These are phyloP conservation scores for Myxozyma sirexii DNA, from an alignment of 805 yeast species.

Conservation along the genomic window DNA sequence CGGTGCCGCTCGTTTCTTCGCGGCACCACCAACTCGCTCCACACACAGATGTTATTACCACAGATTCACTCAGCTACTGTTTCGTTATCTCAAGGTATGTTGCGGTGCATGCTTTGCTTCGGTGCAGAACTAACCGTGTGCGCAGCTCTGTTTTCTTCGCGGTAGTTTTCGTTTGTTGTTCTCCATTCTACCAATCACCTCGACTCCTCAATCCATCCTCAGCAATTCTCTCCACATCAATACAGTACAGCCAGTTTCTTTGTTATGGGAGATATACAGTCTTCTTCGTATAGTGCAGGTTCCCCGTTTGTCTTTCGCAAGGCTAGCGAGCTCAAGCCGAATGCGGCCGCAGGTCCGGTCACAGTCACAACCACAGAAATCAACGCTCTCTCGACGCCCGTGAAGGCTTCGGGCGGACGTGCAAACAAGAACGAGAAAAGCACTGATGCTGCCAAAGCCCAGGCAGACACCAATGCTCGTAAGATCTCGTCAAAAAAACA, in stretches of 20 bases:
- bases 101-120: too few species aligned
- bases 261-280: neutral
- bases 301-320: neutral
- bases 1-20: neutral
- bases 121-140: too few species aligned
- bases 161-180: neutral
- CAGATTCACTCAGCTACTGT: neutral
- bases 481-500: neutral
- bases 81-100: neutral
- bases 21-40: neutral
- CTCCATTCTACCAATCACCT: neutral
- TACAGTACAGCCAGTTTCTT: neutral
- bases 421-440: neutral
- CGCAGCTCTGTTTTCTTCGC: conserved; percentile 4
- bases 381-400: neutral
- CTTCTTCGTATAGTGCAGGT: neutral
- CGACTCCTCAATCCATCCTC: neutral
- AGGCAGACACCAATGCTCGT: neutral
- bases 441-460: neutral
- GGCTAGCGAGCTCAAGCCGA: neutral
- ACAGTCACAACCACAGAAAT: neutral
- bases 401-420: neutral
- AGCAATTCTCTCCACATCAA: neutral
- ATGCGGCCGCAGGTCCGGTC: neutral
- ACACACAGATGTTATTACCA: conserved; percentile 9